Conservation (phyloP, 768 basidiomycete species). For the Hypsizygus marmoreus region DNA sequence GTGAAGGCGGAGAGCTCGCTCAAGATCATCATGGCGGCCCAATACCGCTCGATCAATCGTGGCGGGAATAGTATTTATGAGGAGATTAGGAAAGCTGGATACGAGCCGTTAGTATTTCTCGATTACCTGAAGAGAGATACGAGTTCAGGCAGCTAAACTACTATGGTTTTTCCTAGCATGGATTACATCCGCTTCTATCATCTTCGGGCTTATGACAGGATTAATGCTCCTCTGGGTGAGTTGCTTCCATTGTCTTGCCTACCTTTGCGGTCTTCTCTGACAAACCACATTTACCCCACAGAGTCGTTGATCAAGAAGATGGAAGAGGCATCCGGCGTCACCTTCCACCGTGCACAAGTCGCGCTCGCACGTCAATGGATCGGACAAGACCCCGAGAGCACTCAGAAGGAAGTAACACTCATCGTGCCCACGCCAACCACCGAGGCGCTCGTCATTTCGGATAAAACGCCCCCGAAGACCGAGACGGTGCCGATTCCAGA, state of each 20-base stretch:
- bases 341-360: too few species aligned
- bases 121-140: not conserved
- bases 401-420: too few species aligned
- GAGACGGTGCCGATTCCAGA: slow-evolving; percentile 68
- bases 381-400: too few species aligned
- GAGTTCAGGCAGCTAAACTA: too few species aligned
- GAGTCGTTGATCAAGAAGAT: slow-evolving; percentile 70
- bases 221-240: slow-evolving; percentile 72
- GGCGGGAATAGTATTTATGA: too few species aligned
- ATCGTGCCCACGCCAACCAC: slow-evolving; percentile 68
- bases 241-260: not conserved
- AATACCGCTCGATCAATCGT: too few species aligned
- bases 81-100: slow-evolving; percentile 71
- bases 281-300: too few species aligned
- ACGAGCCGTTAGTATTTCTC: slow-evolving; percentile 61
- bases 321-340: slow-evolving; percentile 73
- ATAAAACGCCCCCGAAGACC: slow-evolving; percentile 50
- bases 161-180: slow-evolving; percentile 37
- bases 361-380: too few species aligned
- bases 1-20: too few species aligned
- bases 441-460: slow-evolving; percentile 50
- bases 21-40: too few species aligned
- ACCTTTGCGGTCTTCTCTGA: not conserved
- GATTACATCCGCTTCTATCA: too few species aligned
- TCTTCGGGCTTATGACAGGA: slow-evolving; percentile 87